These are phyloP conservation scores for Phaeotremella fagi DNA, from an alignment of 768 basidiomycete genomes.

Conservation along the genomic window DNA sequence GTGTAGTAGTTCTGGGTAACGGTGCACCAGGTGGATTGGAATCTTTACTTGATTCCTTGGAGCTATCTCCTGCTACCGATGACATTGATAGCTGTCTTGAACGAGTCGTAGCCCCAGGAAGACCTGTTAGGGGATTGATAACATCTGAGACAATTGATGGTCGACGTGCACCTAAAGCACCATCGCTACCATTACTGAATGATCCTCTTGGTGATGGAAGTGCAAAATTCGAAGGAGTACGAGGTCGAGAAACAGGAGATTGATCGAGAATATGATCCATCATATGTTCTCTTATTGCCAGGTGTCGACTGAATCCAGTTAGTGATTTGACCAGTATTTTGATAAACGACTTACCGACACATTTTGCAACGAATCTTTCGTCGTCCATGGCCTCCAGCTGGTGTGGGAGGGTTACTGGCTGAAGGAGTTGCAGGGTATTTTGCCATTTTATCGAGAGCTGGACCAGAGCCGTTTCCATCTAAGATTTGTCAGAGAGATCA, in stretches of 20 bases:
- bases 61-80: not conserved
- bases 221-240: constrained; percentile 37
- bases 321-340: constrained; percentile 1
- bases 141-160: constrained; percentile 31
- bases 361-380: constrained; percentile 83
- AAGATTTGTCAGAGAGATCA: not conserved
- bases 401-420: constrained; percentile 60
- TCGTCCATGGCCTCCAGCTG: constrained; percentile 54
- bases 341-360: constrained; percentile 61
- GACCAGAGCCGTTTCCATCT: constrained; percentile 71
- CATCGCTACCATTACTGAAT: constrained; percentile 1
- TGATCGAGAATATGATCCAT: constrained; percentile 62
- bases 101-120: constrained; percentile 21
- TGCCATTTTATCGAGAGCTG: constrained; percentile 70
- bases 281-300: constrained; percentile 90
- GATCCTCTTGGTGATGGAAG: constrained; percentile 30
- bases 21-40: constrained; percentile 16
- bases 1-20: constrained; percentile 17
- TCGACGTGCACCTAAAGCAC: constrained; percentile 2
- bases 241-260: constrained; percentile 37
- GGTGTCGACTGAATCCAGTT: constrained; percentile 65
- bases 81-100: constrained; percentile 18
- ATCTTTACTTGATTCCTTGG: not conserved
- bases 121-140: constrained; percentile 40
- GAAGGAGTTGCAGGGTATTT: constrained; percentile 64